Conservation (phyloP, 176 grass and related monocot species). For the Zoysia pacifica region DNA sequence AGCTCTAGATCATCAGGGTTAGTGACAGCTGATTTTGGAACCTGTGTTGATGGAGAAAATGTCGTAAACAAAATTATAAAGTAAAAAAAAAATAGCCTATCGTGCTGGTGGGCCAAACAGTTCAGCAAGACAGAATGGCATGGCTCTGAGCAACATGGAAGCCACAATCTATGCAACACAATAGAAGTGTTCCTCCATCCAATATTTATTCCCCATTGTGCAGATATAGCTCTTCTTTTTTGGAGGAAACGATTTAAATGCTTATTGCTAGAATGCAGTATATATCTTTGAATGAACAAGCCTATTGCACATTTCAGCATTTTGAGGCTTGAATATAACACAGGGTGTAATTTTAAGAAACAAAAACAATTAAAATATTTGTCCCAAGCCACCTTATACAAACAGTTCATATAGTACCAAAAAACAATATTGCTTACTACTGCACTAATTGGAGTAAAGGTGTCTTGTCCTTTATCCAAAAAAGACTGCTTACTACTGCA, state of each 20-base stretch:
- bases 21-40: slow-evolving; percentile 76
- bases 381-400: not conserved
- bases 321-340: not conserved
- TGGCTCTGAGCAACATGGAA: not conserved
- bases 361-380: not conserved
- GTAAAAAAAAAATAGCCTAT: not conserved
- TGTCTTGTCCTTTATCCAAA: too few species aligned
- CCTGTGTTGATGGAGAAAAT: slow-evolving; percentile 42
- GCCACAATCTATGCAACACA: not conserved
- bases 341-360: not conserved
- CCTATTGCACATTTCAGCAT: not conserved
- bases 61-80: not conserved
- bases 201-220: not conserved
- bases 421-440: slow-evolving; percentile 62
- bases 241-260: not conserved
- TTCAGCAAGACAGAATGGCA: not conserved
- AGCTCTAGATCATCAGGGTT: slow-evolving; percentile 88
- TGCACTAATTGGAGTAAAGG: too few species aligned
- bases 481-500: not conserved
- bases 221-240: not conserved
- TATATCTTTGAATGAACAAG: not conserved
- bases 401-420: not conserved
- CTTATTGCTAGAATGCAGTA: not conserved
- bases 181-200: not conserved
- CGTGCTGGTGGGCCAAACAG: not conserved